phyloP scores from a whole-genome alignment of 1,284 basidiomycete species.

The Austroboletus novae-zelandiae region DNA sequence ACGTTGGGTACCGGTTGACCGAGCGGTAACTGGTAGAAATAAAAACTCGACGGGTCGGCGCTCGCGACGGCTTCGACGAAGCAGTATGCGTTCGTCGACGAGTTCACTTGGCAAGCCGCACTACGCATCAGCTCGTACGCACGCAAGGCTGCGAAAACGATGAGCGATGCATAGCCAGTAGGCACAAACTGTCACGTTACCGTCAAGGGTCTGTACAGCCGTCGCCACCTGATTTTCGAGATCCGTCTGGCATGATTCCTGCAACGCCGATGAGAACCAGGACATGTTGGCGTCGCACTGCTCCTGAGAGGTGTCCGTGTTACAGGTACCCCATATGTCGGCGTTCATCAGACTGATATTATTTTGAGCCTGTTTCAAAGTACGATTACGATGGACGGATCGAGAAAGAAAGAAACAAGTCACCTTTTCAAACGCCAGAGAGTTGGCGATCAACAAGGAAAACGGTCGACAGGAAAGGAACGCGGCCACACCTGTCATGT shows the following conservation, averaged over 20 bases:
- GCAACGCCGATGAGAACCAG: conserved; percentile 52
- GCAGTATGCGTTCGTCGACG: conserved; percentile 61
- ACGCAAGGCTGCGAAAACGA: conserved; percentile 44
- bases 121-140: conserved; percentile 58
- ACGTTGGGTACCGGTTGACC: conserved; percentile 43
- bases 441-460: conserved; percentile 63
- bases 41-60: conserved; percentile 57
- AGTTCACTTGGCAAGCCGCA: conserved; percentile 54
- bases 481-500: conserved; percentile 60
- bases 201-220: conserved; percentile 50
- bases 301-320: conserved; percentile 46
- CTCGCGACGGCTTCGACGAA: conserved; percentile 59
- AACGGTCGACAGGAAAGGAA: conserved; percentile 76
- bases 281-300: conserved; percentile 62
- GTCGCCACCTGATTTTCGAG: conserved; percentile 47
- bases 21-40: conserved; percentile 63
- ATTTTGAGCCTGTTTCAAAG: conserved; percentile 50
- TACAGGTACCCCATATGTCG: conserved; percentile 76
- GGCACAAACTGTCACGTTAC: conserved; percentile 30
- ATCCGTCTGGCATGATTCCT: conserved; percentile 51
- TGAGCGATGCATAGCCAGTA: background rate
- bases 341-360: conserved; percentile 65
- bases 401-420: conserved; percentile 15
- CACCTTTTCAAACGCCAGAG: conserved; percentile 57
- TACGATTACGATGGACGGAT: conserved; percentile 2